Conservation (phyloP, 495 filamentous ascomycete species). For the Collariella sp. region DNA sequence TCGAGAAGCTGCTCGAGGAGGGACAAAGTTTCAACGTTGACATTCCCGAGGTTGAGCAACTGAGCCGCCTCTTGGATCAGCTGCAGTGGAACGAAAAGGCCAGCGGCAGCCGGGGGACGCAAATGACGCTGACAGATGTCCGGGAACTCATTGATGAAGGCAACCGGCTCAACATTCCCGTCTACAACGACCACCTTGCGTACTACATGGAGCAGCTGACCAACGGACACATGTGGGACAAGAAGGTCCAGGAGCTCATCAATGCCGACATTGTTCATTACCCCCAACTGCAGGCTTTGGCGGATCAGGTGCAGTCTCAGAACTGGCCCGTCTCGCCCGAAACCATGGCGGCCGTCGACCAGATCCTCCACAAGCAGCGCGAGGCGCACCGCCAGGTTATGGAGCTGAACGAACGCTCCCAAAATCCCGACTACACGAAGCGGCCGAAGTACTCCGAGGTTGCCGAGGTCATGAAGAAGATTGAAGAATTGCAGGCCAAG, state of each 20-base stretch:
- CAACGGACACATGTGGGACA: conserved; percentile 80
- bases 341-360: conserved; percentile 75
- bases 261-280: conserved; percentile 83
- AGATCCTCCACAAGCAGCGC: conserved; percentile 90
- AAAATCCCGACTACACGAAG: conserved; percentile 62
- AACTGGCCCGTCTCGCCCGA: conserved; percentile 72
- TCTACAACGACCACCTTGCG: conserved; percentile 65
- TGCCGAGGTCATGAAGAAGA: conserved; percentile 73
- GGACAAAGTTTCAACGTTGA: conserved; percentile 90
- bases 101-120: conserved; percentile 49
- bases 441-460: conserved; percentile 89
- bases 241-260: conserved; percentile 90
- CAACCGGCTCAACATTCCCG: conserved; percentile 62
- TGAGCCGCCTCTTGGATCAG: conserved; percentile 73
- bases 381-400: conserved; percentile 85
- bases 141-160: conserved; percentile 67
- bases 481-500: conserved; percentile 84
- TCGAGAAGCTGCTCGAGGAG: conserved; percentile 81
- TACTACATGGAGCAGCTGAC: conserved; percentile 67
- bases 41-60: conserved; percentile 79
- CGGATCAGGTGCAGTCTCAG: conserved; percentile 60
- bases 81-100: conserved; percentile 84
- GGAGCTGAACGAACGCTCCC: conserved; percentile 67
- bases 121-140: conserved; percentile 67
- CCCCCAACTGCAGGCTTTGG: conserved; percentile 86